Conservation (phyloP, 768 basidiomycete genomes). For the Pulveroboletus sp. region DNA sequence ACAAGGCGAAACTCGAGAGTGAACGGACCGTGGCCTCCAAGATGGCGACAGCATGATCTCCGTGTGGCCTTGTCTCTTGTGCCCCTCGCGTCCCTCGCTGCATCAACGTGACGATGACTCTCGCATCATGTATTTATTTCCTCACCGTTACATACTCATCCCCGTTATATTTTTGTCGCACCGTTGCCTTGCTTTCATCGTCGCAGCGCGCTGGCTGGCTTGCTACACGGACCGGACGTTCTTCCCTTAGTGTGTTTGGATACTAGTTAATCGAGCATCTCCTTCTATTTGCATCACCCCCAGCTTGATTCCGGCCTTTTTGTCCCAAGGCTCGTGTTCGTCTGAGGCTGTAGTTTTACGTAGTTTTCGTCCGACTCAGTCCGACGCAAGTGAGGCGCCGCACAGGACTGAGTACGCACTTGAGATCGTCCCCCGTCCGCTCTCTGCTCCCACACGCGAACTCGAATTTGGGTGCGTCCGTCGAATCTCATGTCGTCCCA, state of each 20-base stretch:
- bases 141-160: conserved; percentile 17
- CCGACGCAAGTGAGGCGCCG: too few relatives aligned
- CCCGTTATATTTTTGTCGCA: conserved; percentile 9
- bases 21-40: conserved; percentile 84
- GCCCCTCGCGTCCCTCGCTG: conserved; percentile 11
- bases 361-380: too few relatives aligned
- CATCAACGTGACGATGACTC: conserved; percentile 18
- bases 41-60: conserved; percentile 68
- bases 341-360: too few relatives aligned
- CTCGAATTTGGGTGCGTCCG: not conserved
- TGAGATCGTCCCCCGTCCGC: not conserved
- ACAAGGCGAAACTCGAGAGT: conserved; percentile 83
- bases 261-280: conserved; percentile 17
- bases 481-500: conserved; percentile 20
- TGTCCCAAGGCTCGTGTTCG: too few relatives aligned
- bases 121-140: conserved; percentile 27
- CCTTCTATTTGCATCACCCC: too few relatives aligned
- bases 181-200: not conserved
- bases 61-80: conserved; percentile 10
- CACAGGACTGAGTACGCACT: too few relatives aligned
- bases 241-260: not conserved
- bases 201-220: conserved; percentile 12
- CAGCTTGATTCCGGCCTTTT: not conserved
- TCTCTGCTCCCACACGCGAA: not conserved
- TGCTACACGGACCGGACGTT: conserved; percentile 3